Conservation (phyloP, 768 basidiomycete genomes). For the Xerocomellus amylosporus region DNA sequence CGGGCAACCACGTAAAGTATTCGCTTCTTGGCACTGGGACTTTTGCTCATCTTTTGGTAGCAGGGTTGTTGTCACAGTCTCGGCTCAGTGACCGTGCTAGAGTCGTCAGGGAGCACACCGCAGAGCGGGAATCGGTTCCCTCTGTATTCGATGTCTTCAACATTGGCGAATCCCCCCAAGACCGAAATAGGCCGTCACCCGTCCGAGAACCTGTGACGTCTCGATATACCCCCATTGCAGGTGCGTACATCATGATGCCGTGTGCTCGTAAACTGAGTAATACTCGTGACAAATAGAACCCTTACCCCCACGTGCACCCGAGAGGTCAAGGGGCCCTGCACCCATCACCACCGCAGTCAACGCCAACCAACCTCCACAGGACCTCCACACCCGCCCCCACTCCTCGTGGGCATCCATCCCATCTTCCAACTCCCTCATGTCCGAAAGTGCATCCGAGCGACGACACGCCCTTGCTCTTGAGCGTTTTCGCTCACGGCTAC, state of each 20-base stretch:
- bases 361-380: slow-evolving; percentile 8
- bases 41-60: neutral
- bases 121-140: slow-evolving; percentile 21
- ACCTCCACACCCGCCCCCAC: slow-evolving; percentile 19
- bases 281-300: slow-evolving; percentile 13
- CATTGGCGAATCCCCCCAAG: slow-evolving; percentile 21
- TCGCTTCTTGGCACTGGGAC: neutral
- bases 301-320: slow-evolving; percentile 12
- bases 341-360: slow-evolving; percentile 7
- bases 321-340: slow-evolving; percentile 16
- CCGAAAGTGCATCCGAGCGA: slow-evolving; percentile 45
- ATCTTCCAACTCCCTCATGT: slow-evolving; percentile 40
- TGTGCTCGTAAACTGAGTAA: slow-evolving; percentile 2
- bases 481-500: slow-evolving; percentile 28
- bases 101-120: slow-evolving; percentile 22
- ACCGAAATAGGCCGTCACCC: slow-evolving; percentile 12
- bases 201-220: slow-evolving; percentile 8
- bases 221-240: slow-evolving; percentile 11
- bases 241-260: slow-evolving; percentile 5
- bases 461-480: slow-evolving; percentile 38
- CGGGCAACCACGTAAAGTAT: slow-evolving; percentile 11
- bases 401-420: slow-evolving; percentile 32
- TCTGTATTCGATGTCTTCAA: slow-evolving; percentile 32
- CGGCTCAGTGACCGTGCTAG: slow-evolving; percentile 15
- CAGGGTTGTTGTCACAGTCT: slow-evolving; percentile 2